Base-by-base conservation (phyloP, 805 yeast genomes). In the Kurtzmaniella cleridarum region DNA sequence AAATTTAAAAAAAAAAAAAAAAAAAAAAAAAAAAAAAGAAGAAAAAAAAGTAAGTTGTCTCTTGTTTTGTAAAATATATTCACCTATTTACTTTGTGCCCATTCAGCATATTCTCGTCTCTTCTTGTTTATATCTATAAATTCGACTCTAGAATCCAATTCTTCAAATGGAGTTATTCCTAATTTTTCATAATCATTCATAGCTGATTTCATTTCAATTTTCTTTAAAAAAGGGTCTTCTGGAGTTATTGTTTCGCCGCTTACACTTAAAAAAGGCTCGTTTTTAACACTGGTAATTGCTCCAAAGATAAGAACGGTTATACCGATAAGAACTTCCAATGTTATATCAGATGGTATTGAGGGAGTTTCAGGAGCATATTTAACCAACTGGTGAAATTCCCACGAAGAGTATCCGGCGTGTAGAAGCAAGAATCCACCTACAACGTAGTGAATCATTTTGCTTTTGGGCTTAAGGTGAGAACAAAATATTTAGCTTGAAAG, bases 391-490 rank as follows among this genome's bases (percentile, higher is more conserved):
- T 70, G 71, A 55, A 66, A 67, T 48, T 76, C 80, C 45, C 69
- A 72, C 2, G 81, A 67, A 5, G 81, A 76, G 45, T 73, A 76
- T 1, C 73, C 78, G 1, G 79, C 69, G 50, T 78, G 81, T 1
- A 64, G 36, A 28, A 76, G 59, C 8, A 55, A 29, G 5, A 43
- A 30, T 12, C 41, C 15, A 2, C 58, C 59, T 5, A 53, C 30
- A 5, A 45, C 28, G 34, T 50, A 52, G 5, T 39, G 24, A 26
- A 33, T 8, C 17, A 17, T 12, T 14, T 12, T 28, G 30, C 15
- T 17, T 18, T 7, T 12, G 8, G 15, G 29, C 32, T n/a, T 28
- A 36, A 29, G 12, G 34, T n/a, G n/a, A 16, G 34, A 15, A 15
- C 16, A 6, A 31, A 12, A 15, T 11, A 5, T 18, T n/a, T 11